Conservation (phyloP, 2,329 filamentous ascomycete genomes). For the Pseudogymnoascus verrucosus region DNA sequence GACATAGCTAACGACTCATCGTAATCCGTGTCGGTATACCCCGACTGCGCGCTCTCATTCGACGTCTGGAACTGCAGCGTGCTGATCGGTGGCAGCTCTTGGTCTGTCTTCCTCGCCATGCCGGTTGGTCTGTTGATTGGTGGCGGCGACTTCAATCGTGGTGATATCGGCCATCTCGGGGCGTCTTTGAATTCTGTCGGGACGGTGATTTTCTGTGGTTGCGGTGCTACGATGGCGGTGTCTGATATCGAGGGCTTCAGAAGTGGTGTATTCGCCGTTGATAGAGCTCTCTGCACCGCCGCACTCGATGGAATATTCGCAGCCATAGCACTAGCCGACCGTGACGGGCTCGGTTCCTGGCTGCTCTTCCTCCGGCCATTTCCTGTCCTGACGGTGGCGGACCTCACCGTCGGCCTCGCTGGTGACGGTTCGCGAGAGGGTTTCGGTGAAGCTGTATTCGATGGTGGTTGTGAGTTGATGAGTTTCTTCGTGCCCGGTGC, state of each 20-base stretch:
- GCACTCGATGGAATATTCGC: slow-evolving; percentile 53
- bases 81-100: slow-evolving; percentile 44
- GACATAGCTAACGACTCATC: slow-evolving; percentile 26
- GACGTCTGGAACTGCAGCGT: slow-evolving; percentile 41
- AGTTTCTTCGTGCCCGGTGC: slow-evolving; percentile 20
- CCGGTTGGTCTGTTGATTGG: slow-evolving; percentile 45
- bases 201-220: slow-evolving; percentile 53
- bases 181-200: slow-evolving; percentile 45
- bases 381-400: slow-evolving; percentile 36
- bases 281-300: slow-evolving; percentile 58
- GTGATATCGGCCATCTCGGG: slow-evolving; percentile 69
- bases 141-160: slow-evolving; percentile 69
- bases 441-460: slow-evolving; percentile 36
- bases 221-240: slow-evolving; percentile 49
- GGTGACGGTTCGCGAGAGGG: slow-evolving; percentile 43
- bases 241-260: slow-evolving; percentile 56
- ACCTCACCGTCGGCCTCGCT: slow-evolving; percentile 23
- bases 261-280: slow-evolving; percentile 58
- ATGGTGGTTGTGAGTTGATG: slow-evolving; percentile 23
- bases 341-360: slow-evolving; percentile 56
- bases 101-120: slow-evolving; percentile 40
- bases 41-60: slow-evolving; percentile 16
- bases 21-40: slow-evolving; percentile 22
- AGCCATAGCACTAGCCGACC: slow-evolving; percentile 36
- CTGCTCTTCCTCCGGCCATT: slow-evolving; percentile 53